Conservation (phyloP, 164 flowering plant genomes). For the Vitis rupestris region DNA sequence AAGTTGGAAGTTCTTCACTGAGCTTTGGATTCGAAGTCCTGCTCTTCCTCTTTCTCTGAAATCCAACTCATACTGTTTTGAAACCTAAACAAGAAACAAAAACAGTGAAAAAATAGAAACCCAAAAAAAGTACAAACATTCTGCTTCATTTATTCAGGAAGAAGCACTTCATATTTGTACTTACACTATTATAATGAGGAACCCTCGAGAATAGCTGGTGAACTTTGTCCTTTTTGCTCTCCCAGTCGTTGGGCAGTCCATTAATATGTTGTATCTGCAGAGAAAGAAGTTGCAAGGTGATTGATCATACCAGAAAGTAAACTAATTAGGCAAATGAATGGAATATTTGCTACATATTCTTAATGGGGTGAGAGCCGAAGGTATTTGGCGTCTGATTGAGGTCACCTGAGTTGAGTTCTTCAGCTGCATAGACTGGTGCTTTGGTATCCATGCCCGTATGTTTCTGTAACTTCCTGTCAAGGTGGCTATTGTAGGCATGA, state of each 20-base stretch:
- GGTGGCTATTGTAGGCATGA: slow-evolving; percentile 70
- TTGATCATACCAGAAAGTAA: not conserved
- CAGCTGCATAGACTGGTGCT: slow-evolving; percentile 74
- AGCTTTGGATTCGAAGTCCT: slow-evolving; percentile 66
- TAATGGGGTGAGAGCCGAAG: not conserved
- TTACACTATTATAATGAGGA: slow-evolving; percentile 76
- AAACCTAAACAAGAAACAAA: slow-evolving; percentile 33
- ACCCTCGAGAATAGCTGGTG: slow-evolving; percentile 71
- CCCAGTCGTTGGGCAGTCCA: slow-evolving; percentile 71
- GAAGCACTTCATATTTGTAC: not conserved
- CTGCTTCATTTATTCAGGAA: not conserved
- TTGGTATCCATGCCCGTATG: slow-evolving; percentile 76
- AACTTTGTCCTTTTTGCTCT: slow-evolving; percentile 47
- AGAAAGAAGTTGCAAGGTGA: not conserved
- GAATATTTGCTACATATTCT: not conserved
- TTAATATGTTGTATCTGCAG: slow-evolving; percentile 58
- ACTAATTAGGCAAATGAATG: not conserved
- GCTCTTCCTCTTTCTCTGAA: slow-evolving; percentile 77
- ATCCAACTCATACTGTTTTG: slow-evolving; percentile 75
- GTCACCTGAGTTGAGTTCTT: slow-evolving; percentile 61
- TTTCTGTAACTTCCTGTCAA: slow-evolving; percentile 84
- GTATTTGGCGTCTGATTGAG: not conserved
- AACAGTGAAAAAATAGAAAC: not conserved
- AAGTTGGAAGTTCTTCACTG: slow-evolving; percentile 90
- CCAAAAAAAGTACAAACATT: not conserved